Conservation (phyloP, 2,329 filamentous ascomycete species). For the Aspergillus texensis region DNA sequence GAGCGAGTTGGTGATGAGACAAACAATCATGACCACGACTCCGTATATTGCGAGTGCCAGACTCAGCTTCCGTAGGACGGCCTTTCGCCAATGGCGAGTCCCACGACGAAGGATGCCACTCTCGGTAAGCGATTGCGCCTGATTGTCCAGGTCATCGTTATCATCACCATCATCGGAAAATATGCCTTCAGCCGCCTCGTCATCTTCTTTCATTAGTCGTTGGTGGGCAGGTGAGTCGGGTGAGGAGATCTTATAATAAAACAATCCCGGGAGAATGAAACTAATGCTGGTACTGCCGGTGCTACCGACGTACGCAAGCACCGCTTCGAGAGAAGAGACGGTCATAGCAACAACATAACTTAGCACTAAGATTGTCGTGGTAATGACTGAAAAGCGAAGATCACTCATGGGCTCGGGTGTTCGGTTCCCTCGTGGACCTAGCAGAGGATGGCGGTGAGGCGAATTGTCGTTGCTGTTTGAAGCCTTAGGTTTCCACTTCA, state of each 20-base stretch:
- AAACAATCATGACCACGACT: slow-evolving; percentile 83
- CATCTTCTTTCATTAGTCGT: slow-evolving; percentile 84
- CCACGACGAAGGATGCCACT: slow-evolving; percentile 62
- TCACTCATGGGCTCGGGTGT: slow-evolving; percentile 74
- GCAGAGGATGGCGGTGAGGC: slow-evolving; percentile 47
- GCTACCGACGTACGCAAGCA: slow-evolving; percentile 91
- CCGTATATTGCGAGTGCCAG: slow-evolving; percentile 82
- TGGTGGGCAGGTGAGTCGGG: slow-evolving; percentile 87
- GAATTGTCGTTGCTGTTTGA: slow-evolving; percentile 44
- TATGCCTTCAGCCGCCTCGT: slow-evolving; percentile 65
- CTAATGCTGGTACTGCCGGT: slow-evolving; percentile 95
- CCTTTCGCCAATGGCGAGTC: slow-evolving; percentile 66
- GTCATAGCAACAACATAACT: slow-evolving; percentile 90
- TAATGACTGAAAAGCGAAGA: slow-evolving; percentile 83
- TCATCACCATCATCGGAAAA: slow-evolving; percentile 42
- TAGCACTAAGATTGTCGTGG: slow-evolving; percentile 78
- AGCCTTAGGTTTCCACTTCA: slow-evolving; percentile 77
- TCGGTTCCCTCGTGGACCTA: slow-evolving; percentile 43
- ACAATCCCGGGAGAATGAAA: slow-evolving; percentile 92
- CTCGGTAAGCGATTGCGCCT: slow-evolving; percentile 53
- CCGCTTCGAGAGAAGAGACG: slow-evolving; percentile 83
- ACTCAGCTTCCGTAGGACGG: slow-evolving; percentile 69
- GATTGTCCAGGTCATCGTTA: slow-evolving; percentile 32
- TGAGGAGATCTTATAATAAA: slow-evolving; percentile 97
- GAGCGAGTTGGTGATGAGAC: slow-evolving; percentile 81